Conservation (phyloP, 75 land plant species). For the Pseudotsuga menziesii region DNA sequence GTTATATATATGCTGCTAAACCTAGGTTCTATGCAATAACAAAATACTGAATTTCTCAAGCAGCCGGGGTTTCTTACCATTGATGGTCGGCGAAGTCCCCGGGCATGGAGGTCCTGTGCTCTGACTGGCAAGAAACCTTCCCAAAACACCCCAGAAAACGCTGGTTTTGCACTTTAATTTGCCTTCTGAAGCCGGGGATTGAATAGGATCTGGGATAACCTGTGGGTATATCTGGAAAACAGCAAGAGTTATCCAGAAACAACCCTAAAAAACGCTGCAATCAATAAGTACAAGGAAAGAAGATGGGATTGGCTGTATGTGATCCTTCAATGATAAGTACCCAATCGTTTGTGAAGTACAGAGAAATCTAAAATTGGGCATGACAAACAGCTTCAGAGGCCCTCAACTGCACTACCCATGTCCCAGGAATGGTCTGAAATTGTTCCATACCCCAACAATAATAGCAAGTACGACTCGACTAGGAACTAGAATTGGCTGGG, state of each 20-base stretch:
- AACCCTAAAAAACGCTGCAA: too few relatives aligned
- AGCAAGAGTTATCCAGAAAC: too few relatives aligned
- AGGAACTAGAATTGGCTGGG: too few relatives aligned
- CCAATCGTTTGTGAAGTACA: too few relatives aligned
- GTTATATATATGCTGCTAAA: not conserved
- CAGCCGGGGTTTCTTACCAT: not conserved
- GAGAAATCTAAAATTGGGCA: too few relatives aligned
- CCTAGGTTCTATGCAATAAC: not conserved
- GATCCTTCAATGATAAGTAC: too few relatives aligned
- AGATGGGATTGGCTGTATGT: too few relatives aligned
- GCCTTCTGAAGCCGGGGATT: not conserved
- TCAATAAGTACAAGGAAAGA: too few relatives aligned
- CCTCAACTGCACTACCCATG: not conserved
- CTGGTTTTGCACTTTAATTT: not conserved
- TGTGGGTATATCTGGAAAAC: not conserved
- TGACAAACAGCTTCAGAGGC: too few relatives aligned
- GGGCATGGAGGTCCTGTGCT: not conserved
- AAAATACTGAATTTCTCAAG: not conserved
- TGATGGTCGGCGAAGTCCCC: not conserved
- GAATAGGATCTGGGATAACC: not conserved
- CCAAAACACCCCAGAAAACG: not conserved
- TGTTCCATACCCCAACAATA: too few relatives aligned
- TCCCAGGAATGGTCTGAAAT: not conserved
- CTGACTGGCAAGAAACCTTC: not conserved
- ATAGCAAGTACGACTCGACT: too few relatives aligned